A percentile compares a stretch with the other conserved stretches of the same genome.
phyloP scores from a whole-genome alignment of 2,329 filamentous ascomycete species.

The Teratosphaeria zuluensis region DNA sequence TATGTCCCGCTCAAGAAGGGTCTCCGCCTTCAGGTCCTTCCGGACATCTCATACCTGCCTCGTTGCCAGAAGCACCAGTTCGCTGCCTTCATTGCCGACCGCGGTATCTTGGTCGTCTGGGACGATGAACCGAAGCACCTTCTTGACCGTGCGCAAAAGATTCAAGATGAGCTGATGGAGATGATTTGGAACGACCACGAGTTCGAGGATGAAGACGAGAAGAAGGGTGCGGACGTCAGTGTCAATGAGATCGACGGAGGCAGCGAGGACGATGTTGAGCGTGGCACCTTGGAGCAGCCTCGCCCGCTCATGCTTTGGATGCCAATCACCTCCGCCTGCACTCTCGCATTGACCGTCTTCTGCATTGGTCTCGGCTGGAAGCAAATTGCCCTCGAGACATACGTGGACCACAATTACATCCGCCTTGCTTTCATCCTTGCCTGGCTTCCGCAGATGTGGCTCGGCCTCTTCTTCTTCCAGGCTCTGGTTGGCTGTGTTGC shows the following conservation, averaged over 20 bases:
- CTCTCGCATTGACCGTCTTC: slow-evolving; percentile 42
- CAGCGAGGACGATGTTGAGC: slow-evolving; percentile 29
- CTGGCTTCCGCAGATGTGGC: slow-evolving; percentile 47
- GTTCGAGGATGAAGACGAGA: slow-evolving; percentile 33
- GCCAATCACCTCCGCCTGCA: slow-evolving; percentile 43
- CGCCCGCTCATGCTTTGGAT: slow-evolving; percentile 48
- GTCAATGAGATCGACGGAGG: slow-evolving; percentile 18
- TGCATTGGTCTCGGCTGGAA: slow-evolving; percentile 50
- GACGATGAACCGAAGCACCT: slow-evolving; percentile 51
- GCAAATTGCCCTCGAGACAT: slow-evolving; percentile 44
- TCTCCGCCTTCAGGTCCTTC: slow-evolving; percentile 53
- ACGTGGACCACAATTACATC: slow-evolving; percentile 43
- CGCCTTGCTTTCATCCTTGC: slow-evolving; percentile 44
- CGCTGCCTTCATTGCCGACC: slow-evolving; percentile 53
- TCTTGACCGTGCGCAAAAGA: slow-evolving; percentile 40
- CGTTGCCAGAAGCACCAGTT: slow-evolving; percentile 56
- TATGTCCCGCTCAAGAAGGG: slow-evolving; percentile 51
- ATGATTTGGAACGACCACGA: slow-evolving; percentile 47
- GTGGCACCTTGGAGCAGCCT: slow-evolving; percentile 27
- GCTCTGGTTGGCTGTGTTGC: slow-evolving; percentile 31
- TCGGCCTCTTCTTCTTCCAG: slow-evolving; percentile 46
- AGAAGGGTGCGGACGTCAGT: slow-evolving; percentile 31
- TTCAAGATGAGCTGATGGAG: slow-evolving; percentile 46
- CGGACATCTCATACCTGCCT: slow-evolving; percentile 47
- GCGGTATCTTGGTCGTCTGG: slow-evolving; percentile 53